These are phyloP conservation scores for Saccharum hybrid DNA, from an alignment of 202 grass and related monocot species.

Conservation along the genomic window DNA sequence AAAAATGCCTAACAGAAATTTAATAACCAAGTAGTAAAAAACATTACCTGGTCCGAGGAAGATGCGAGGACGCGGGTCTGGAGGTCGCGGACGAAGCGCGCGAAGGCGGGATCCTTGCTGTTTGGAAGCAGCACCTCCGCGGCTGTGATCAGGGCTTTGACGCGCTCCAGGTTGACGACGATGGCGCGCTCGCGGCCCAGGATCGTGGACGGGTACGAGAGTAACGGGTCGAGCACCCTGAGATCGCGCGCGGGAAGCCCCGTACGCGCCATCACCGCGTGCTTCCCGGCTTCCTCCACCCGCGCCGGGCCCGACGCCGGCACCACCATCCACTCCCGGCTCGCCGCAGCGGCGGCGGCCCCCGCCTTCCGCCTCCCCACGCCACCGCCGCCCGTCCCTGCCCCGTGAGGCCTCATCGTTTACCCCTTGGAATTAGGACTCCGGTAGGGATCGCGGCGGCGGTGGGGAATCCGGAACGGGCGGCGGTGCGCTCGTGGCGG, in stretches of 20 bases:
- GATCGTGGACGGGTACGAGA: constrained; percentile 92
- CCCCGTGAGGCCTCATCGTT: constrained; percentile 52
- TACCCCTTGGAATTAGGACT: constrained; percentile 39
- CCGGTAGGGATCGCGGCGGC: constrained; percentile 25
- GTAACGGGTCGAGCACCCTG: constrained; percentile 69
- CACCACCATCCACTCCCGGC: constrained; percentile 85
- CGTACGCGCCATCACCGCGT: constrained; percentile 89
- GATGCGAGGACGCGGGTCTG: constrained; percentile 66
- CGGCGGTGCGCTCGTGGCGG: constrained; percentile 18
- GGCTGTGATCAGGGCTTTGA: constrained; percentile 93
- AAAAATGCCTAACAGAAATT: neutral
- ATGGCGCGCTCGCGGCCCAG: constrained; percentile 85
- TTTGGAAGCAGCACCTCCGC: constrained; percentile 85
- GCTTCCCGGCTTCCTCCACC: constrained; percentile 84
- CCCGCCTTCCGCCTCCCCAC: constrained; percentile 64
- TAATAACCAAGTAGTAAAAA: neutral
- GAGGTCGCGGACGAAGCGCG: constrained; percentile 79
- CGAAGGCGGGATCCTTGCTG: constrained; percentile 76
- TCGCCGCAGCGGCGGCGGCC: constrained; percentile 52
- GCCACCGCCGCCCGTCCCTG: constrained; percentile 31
- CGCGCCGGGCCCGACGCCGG: constrained; percentile 63
- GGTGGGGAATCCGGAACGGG: neutral
- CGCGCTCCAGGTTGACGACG: constrained; percentile 92
- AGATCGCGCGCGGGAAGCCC: constrained; percentile 84
- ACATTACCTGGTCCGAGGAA: constrained; percentile 45